Percentiles rank a stretch among this genome's conserved stretches.
Conservation (phyloP, 371 early-diverging fungal species). For the Mucor mucedo region DNA sequence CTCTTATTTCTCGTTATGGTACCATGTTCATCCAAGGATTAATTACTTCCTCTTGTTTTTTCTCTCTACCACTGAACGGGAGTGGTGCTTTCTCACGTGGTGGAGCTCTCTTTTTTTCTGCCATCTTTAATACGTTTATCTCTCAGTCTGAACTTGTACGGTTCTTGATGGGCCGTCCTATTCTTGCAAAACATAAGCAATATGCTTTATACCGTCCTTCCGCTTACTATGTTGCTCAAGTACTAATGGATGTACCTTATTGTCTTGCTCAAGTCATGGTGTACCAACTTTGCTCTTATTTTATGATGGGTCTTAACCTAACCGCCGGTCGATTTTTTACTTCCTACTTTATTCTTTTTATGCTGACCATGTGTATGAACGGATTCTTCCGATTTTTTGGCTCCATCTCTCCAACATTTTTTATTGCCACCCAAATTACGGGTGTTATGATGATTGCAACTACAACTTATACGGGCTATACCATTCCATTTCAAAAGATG, state of each 20-base stretch:
- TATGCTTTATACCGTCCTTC: slow-evolving; percentile 71
- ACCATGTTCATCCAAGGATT: slow-evolving; percentile 66
- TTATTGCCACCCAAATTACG: slow-evolving; percentile 59
- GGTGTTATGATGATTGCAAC: slow-evolving; percentile 62
- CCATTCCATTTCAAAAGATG: slow-evolving; percentile 68
- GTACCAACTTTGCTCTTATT: slow-evolving; percentile 65
- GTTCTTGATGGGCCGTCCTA: slow-evolving; percentile 61
- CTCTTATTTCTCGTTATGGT: slow-evolving; percentile 61
- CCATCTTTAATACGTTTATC: slow-evolving; percentile 63
- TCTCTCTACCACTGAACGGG: slow-evolving; percentile 50
- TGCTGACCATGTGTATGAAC: slow-evolving; percentile 58
- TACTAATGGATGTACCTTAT: slow-evolving; percentile 47
- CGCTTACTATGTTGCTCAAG: slow-evolving; percentile 66
- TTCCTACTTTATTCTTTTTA: slow-evolving; percentile 51
- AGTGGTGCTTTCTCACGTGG: slow-evolving; percentile 76
- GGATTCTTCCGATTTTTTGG: slow-evolving; percentile 50
- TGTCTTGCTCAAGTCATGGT: slow-evolving; percentile 35
- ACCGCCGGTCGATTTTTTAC: slow-evolving; percentile 58
- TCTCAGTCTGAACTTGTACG: slow-evolving; percentile 57
- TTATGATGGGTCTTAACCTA: slow-evolving; percentile 62
- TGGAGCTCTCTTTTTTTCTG: slow-evolving; percentile 67
- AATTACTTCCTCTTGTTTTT: slow-evolving; percentile 74
- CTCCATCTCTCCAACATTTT: slow-evolving; percentile 56
- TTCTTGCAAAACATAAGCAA: slow-evolving; percentile 72
- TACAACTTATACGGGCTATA: slow-evolving; percentile 68